Evolutionary conservation across 768 basidiomycete genomes (phyloP), one percentile per base, ranked within the genome.

Genomic region (Hericium coralloides): DNA sequence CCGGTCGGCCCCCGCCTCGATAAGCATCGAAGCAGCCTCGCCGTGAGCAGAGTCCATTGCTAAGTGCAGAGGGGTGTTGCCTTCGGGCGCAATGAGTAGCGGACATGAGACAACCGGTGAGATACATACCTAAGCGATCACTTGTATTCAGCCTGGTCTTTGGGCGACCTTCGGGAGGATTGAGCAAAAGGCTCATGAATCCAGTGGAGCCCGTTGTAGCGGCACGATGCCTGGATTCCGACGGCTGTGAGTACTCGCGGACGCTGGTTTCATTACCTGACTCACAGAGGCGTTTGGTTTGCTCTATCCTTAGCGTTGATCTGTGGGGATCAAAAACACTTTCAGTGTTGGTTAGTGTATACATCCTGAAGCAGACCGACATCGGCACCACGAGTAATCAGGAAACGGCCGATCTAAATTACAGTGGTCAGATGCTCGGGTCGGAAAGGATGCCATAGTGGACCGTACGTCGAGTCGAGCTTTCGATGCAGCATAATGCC

Each of bases 31-130:
- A 10, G 95, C 95, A 15, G 85, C 89, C 67, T 92, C 86, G 14
- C 91, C 95, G 67, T 98, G 90, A 17, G 87, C 95, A 55, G 90
- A 93, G 65, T 99, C 95, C 87, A 99, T 89, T 17, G 95, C 95
- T 36, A 99, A 82, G 76, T 99, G 97, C 38, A 99, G 74, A 2
- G 97, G 93, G 2, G 97, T 98, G 67, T 98, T 97, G 52, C 95
- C 95, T 90, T 18, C 17, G 4, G 18, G 25, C 18, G 49, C 48
- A 38, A 18, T 23, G 65, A 54, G 56, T 63, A 58, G 26, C 57
- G 17, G 41, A 60, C 57, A 39, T 55, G 59, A 64, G 59, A 63
- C 52, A 39, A 56, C 60, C 47, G 22, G 50, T 60, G 50, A n/a
- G 18, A 39, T 12, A 26, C 61, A 26, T 67, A 88, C 89, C 87